Evolutionary conservation across 306 rosid species (phyloP).

Genomic region (Gastrolobium villosum): DNA sequence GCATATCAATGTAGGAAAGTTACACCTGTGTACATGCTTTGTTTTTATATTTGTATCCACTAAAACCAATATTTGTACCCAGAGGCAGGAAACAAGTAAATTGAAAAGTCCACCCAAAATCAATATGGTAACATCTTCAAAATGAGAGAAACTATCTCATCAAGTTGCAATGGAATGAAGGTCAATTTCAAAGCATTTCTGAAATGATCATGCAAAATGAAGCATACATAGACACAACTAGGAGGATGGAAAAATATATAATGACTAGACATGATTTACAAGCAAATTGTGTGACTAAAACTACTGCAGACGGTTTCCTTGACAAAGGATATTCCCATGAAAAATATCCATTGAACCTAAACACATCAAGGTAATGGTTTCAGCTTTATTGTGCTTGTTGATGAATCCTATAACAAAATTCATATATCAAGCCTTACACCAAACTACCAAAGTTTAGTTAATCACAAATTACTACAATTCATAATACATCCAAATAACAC

Average conservation of each 20-base stretch:
- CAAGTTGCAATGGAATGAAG: conserved; percentile 20
- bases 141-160: conserved; percentile 27
- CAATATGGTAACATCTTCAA: background rate
- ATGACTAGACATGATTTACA: background rate
- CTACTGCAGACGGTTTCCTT: too few species aligned
- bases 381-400: background rate
- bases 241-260: background rate
- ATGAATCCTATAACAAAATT: conserved; percentile 6
- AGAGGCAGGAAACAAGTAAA: conserved; percentile 10
- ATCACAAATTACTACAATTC: conserved; percentile 9
- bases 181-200: conserved; percentile 11
- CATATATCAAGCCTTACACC: background rate
- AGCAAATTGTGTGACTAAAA: background rate
- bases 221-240: background rate
- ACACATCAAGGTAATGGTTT: conserved; percentile 10
- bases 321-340: background rate
- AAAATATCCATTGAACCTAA: conserved; percentile 10
- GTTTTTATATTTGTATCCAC: too few species aligned
- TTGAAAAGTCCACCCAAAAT: background rate
- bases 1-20: too few species aligned
- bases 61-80: too few species aligned
- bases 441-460: background rate
- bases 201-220: conserved; percentile 10
- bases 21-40: too few species aligned
- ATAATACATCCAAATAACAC: conserved; percentile 11